Percentiles rank a stretch among this genome's conserved stretches.
These are phyloP conservation scores for Cercophora samala DNA, from an alignment of 495 filamentous ascomycete genomes.

Conservation along the genomic window DNA sequence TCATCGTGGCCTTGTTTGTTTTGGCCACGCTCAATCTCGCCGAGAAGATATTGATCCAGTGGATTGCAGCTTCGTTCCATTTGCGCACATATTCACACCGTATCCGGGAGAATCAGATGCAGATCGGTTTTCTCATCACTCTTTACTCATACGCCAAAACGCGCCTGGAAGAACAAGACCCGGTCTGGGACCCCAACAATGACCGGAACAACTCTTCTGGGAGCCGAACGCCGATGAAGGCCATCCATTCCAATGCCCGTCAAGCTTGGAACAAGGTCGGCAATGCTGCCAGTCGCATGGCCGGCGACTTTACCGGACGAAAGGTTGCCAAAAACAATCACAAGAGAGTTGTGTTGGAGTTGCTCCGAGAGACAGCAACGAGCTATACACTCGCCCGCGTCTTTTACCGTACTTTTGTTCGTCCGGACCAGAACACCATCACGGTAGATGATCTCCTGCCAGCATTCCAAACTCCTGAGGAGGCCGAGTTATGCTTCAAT, in stretches of 20 bases:
- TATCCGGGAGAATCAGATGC: constrained; percentile 88
- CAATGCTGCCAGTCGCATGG: constrained; percentile 83
- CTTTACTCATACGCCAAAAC: constrained; percentile 78
- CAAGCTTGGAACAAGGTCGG: constrained; percentile 75
- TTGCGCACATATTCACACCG: constrained; percentile 85
- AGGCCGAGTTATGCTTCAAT: constrained; percentile 84
- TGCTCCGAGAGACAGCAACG: constrained; percentile 67
- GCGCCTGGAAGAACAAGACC: constrained; percentile 68
- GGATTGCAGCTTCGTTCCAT: constrained; percentile 93
- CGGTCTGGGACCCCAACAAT: constrained; percentile 44
- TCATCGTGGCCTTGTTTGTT: constrained; percentile 81
- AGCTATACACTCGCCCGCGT: constrained; percentile 86
- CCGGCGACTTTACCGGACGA: constrained; percentile 90
- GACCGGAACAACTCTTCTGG: constrained; percentile 47
- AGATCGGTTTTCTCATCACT: constrained; percentile 43
- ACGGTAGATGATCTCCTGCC: constrained; percentile 69
- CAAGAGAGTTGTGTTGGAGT: constrained; percentile 72
- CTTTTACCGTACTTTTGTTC: constrained; percentile 85
- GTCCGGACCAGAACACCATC: constrained; percentile 70
- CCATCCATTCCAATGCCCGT: constrained; percentile 66
- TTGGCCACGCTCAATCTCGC: constrained; percentile 75
- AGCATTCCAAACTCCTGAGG: constrained; percentile 80
- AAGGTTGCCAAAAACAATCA: constrained; percentile 70
- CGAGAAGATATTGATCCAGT: constrained; percentile 92
- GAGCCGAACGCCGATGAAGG: constrained; percentile 65